Evolutionary conservation across 805 yeast species (phyloP).

Genomic region (Metschnikowia dekortorum): DNA sequence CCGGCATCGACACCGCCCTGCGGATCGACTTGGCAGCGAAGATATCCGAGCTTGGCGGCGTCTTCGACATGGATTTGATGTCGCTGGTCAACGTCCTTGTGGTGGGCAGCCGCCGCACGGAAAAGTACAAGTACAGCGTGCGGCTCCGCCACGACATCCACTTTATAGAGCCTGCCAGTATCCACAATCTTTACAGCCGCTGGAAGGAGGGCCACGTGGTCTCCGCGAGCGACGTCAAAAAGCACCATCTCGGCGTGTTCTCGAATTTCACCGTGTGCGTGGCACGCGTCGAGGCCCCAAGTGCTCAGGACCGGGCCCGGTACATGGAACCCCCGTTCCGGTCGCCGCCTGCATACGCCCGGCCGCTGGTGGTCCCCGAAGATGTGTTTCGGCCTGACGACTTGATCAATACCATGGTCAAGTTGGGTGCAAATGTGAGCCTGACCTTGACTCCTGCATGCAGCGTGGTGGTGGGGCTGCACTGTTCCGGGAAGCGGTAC

Average conservation of each 20-base stretch:
- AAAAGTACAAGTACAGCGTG: constrained; percentile 50
- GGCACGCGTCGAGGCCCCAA: constrained; percentile 30
- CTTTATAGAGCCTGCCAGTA: constrained; percentile 47
- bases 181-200: constrained; percentile 40
- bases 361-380: constrained; percentile 10
- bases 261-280: constrained; percentile 43
- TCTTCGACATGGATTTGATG: constrained; percentile 51
- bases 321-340: constrained; percentile 23
- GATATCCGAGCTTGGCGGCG: constrained; percentile 57
- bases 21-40: constrained; percentile 43
- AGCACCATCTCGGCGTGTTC: constrained; percentile 40
- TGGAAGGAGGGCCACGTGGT: constrained; percentile 53
- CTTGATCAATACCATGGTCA: constrained; percentile 31
- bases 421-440: constrained; percentile 48
- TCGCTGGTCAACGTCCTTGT: constrained; percentile 56
- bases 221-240: constrained; percentile 21
- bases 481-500: constrained; percentile 48
- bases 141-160: constrained; percentile 51
- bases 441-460: constrained; percentile 46
- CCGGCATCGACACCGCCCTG: constrained; percentile 42
- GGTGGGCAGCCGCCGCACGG: constrained; percentile 55
- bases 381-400: constrained; percentile 22
- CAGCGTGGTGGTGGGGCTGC: constrained; percentile 47
- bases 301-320: constrained; percentile 8
- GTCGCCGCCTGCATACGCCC: constrained; percentile 11